Evolutionary conservation across 1,139 yeast species (phyloP).

Genomic region (Kurtzmaniella quercitrusa): DNA sequence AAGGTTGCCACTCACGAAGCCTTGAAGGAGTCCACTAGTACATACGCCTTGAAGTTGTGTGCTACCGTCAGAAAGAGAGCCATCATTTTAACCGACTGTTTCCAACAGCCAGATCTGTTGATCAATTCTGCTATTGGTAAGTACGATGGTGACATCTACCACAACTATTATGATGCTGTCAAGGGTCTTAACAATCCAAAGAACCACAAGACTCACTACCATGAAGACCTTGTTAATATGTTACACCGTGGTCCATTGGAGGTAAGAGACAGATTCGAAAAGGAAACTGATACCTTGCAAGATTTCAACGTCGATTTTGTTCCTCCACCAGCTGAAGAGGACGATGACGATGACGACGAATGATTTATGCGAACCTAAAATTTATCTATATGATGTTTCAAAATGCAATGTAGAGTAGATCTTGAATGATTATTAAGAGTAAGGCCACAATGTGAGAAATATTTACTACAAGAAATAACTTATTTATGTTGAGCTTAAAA

Average conservation of each 20-base stretch:
- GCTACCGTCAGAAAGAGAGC: conserved; percentile 54
- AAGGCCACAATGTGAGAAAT: not conserved
- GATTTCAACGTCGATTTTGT: conserved; percentile 9
- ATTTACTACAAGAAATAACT: too few relatives aligned
- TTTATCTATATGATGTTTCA: conserved; percentile 2
- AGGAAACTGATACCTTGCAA: conserved; percentile 23
- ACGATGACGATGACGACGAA: conserved; percentile 2
- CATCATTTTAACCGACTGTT: conserved; percentile 72
- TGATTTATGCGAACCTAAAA: not conserved
- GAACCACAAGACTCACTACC: conserved; percentile 51
- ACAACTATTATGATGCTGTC: conserved; percentile 53
- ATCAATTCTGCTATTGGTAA: conserved; percentile 75
- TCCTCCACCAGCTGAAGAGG: not conserved
- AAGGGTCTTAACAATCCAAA: conserved; percentile 46
- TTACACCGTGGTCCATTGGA: conserved; percentile 42
- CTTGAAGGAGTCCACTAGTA: conserved; percentile 37
- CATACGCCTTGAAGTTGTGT: conserved; percentile 33
- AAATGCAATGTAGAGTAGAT: too few relatives aligned
- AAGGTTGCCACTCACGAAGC: conserved; percentile 44
- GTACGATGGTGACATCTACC: conserved; percentile 74
- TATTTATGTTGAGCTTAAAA: too few relatives aligned
- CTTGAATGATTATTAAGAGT: not conserved
- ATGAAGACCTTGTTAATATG: conserved; percentile 38
- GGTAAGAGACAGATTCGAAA: conserved; percentile 39
- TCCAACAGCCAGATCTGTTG: conserved; percentile 70